Base-by-base conservation (phyloP, 2,329 filamentous ascomycete species). In the Colletotrichum sp. region DNA sequence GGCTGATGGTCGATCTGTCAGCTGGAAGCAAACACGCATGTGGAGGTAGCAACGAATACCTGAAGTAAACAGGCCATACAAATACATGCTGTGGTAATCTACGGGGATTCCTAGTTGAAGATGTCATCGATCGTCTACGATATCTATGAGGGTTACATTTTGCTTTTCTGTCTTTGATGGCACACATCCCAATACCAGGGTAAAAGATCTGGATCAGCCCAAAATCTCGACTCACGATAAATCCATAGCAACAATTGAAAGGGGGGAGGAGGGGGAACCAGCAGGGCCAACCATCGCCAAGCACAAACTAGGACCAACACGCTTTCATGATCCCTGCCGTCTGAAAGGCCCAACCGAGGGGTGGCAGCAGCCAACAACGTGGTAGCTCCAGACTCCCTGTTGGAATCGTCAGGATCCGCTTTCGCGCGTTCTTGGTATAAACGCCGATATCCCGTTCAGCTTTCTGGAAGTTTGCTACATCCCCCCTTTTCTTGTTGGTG, bases 391-490 rank as follows among this genome's bases (percentile, higher is more conserved):
- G 73, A 76, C 34, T 65, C 73, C 70, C 73, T 73, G 73, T 65
- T 44, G 62, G 16, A 76, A 59, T 57, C 21, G 57, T 49, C 28
- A 64, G 70, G 73, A 64, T 67, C 73, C 73, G 73, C 73, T 68
- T 73, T 64, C 62, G 59, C 30, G 73, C 64, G 21, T 73, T 76
- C 73, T 68, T 76, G 73, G 73, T 76, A 73, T 76, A 76, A 76
- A 76, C 73, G 70, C 73, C 70, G 73, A 59, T 49, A 68, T 72
- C 73, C 73, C 72, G 30, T 75, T 69, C 62, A 64, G 62, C 68
- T 75, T n/a, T 71, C 39, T 64, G 21, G 64, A 57, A 30, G 70
- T 71, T 68, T 73, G 57, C 60, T 71, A 44, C 44, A n/a, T 76
- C 36, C 32, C 26, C 64, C 34, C 57, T 76, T 63, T 39, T 59